Evolutionary conservation across 495 filamentous ascomycete species (phyloP).

Genomic region (Tuber calosporum): DNA sequence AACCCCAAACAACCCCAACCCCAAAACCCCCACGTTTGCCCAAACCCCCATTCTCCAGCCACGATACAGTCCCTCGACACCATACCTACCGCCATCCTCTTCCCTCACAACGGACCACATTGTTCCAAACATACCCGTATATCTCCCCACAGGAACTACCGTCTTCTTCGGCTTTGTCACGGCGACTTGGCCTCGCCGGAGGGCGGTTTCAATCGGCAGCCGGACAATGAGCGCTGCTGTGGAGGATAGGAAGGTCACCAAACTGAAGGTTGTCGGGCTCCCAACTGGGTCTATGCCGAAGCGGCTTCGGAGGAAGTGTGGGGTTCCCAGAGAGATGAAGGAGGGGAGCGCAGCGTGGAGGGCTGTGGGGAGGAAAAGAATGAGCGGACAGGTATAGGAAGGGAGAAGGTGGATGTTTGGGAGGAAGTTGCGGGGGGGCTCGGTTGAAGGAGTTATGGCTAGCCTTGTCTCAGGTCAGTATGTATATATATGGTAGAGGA

Average conservation of each 20-base stretch:
- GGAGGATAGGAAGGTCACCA: conserved; percentile 69
- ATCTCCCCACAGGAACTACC: conserved; percentile 65
- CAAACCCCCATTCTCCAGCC: conserved; percentile 96
- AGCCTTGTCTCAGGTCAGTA: conserved; percentile 47
- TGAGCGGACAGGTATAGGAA: conserved; percentile 62
- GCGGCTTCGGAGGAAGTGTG: conserved; percentile 70
- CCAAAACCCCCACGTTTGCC: conserved; percentile 87
- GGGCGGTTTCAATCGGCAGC: conserved; percentile 83
- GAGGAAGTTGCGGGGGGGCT: conserved; percentile 64
- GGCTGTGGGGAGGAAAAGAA: conserved; percentile 71
- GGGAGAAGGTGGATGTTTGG: conserved; percentile 68
- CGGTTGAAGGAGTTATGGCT: conserved; percentile 69
- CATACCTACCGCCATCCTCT: conserved; percentile 55
- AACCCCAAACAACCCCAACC: conserved; percentile 56
- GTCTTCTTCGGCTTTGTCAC: conserved; percentile 54
- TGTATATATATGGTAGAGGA: conserved; percentile 11
- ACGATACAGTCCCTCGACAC: conserved; percentile 74
- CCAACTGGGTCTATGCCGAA: conserved; percentile 72
- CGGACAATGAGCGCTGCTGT: conserved; percentile 73
- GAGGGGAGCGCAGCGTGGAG: conserved; percentile 77
- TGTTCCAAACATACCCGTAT: conserved; percentile 73
- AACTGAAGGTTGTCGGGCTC: conserved; percentile 69
- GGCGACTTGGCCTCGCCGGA: conserved; percentile 75
- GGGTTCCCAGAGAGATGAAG: conserved; percentile 67
- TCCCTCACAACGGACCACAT: conserved; percentile 81